phyloP scores from a whole-genome alignment of 345 rosid genomes.

The Euclidium syriacum region DNA sequence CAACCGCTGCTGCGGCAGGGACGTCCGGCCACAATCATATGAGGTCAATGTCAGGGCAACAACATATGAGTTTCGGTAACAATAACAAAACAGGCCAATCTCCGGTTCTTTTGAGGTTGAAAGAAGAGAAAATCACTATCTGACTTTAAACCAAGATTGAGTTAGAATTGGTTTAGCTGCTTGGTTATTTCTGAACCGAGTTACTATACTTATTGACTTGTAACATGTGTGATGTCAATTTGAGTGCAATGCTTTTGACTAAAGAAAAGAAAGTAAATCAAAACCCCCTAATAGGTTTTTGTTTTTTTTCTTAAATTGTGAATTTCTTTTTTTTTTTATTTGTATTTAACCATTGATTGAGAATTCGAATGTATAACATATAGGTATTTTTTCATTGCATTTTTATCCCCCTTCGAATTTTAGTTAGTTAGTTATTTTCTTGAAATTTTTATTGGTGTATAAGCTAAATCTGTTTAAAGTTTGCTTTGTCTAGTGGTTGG shows the following conservation, averaged over 20 bases:
- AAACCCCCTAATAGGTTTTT: background rate
- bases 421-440: background rate
- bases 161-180: slow-evolving; percentile 16
- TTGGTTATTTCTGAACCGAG: slow-evolving; percentile 12
- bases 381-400: background rate
- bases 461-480: slow-evolving; percentile 8
- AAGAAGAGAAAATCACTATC: slow-evolving; percentile 61
- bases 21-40: slow-evolving; percentile 24
- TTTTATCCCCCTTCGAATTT: background rate
- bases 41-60: slow-evolving; percentile 32
- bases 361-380: slow-evolving; percentile 1
- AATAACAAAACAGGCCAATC: slow-evolving; percentile 31
- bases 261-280: background rate
- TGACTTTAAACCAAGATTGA: slow-evolving; percentile 22
- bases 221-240: slow-evolving; percentile 28
- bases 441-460: background rate
- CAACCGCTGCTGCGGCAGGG: slow-evolving; percentile 21
- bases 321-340: background rate
- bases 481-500: too few species aligned
- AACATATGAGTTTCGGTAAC: slow-evolving; percentile 41
- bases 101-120: slow-evolving; percentile 60
- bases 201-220: slow-evolving; percentile 15
- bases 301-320: slow-evolving; percentile 4
- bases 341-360: slow-evolving; percentile 7
- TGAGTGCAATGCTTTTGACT: slow-evolving; percentile 28